These are phyloP conservation scores for Henckelia pumila DNA, from an alignment of 257 asterid species.

Conservation along the genomic window DNA sequence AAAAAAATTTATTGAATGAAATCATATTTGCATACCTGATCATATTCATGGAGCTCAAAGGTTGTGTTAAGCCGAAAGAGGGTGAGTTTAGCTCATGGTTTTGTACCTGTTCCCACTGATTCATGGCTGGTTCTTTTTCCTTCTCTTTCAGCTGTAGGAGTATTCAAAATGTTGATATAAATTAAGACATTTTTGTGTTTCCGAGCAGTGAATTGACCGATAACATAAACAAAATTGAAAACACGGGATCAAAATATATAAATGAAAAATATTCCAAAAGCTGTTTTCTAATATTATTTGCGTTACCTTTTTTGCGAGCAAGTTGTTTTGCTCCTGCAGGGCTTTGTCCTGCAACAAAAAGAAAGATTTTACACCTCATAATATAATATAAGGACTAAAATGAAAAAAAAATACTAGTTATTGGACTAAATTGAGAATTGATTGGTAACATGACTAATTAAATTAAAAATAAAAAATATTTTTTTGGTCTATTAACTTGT, in stretches of 20 bases:
- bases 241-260: neutral
- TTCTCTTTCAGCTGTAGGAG: constrained; percentile 54
- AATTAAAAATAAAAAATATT: no score
- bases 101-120: constrained; percentile 39
- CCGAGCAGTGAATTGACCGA: neutral
- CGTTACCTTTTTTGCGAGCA: constrained; percentile 58
- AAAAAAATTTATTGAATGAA: no score
- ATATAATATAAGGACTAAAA: no score
- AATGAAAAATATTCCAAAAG: neutral
- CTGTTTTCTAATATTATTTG: neutral
- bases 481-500: no score
- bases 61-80: constrained; percentile 32
- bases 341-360: constrained; percentile 62
- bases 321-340: constrained; percentile 68
- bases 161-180: neutral
- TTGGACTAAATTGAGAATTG: no score
- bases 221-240: neutral
- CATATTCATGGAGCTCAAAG: constrained; percentile 39
- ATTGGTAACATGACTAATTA: no score
- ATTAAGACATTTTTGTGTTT: neutral
- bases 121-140: constrained; percentile 40
- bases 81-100: constrained; percentile 42
- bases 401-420: no score
- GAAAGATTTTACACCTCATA: no score
- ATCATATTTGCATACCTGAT: constrained; percentile 35